A percentile compares a stretch with the other conserved stretches of the same genome.
Conservation (phyloP, 2,329 filamentous ascomycete species). For the Epichloe hybrida region DNA sequence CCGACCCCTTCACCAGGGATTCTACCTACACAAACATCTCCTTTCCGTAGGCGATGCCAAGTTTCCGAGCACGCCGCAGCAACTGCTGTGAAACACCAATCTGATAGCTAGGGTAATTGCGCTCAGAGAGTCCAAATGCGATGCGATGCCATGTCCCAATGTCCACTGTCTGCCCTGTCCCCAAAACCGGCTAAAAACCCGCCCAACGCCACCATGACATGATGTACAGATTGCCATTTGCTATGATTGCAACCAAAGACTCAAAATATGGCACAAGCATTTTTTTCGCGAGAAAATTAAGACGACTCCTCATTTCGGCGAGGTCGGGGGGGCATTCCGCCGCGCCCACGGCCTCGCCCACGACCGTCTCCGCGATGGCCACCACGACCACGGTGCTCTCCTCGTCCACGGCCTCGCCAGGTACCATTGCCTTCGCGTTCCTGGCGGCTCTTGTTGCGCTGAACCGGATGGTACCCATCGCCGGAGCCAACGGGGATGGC, state of each 20-base stretch:
- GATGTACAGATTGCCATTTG: slow-evolving; percentile 20
- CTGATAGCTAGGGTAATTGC: not conserved
- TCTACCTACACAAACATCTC: not conserved
- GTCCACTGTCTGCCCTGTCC: slow-evolving; percentile 9
- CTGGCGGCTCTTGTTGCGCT: slow-evolving; percentile 43
- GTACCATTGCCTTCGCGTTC: slow-evolving; percentile 34
- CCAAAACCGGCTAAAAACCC: slow-evolving; percentile 14
- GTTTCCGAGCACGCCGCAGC: not conserved
- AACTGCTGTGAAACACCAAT: not conserved
- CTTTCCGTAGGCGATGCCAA: not conserved
- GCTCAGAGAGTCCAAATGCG: slow-evolving; percentile 11
- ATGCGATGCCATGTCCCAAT: slow-evolving; percentile 9
- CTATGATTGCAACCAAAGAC: not conserved
- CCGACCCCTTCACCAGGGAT: not conserved
- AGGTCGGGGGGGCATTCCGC: slow-evolving; percentile 20
- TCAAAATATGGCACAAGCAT: not conserved
- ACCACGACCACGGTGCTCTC: slow-evolving; percentile 37
- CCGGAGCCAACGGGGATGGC: slow-evolving; percentile 29
- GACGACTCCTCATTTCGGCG: slow-evolving; percentile 26
- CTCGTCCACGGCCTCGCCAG: slow-evolving; percentile 31
- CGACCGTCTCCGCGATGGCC: slow-evolving; percentile 35
- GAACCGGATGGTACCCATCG: slow-evolving; percentile 64
- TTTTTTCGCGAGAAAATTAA: not conserved
- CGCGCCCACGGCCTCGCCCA: slow-evolving; percentile 26
- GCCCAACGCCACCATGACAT: slow-evolving; percentile 27